These are phyloP conservation scores for Pseudocercospora ulei DNA, from an alignment of 2,329 filamentous ascomycete species.

Conservation along the genomic window DNA sequence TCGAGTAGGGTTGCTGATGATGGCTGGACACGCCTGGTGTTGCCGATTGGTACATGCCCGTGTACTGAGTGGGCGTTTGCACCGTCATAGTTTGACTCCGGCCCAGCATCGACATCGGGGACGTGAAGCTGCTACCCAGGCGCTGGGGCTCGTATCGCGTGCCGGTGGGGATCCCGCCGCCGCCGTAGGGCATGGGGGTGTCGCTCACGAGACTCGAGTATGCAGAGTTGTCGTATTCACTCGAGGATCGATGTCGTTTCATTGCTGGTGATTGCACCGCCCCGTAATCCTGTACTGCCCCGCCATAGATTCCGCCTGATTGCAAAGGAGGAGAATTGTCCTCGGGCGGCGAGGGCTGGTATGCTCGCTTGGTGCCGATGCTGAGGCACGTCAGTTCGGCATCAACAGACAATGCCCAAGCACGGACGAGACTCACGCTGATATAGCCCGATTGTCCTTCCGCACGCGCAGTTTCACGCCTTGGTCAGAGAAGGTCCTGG, in stretches of 20 bases:
- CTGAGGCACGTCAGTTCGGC: slow-evolving; percentile 10
- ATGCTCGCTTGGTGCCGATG: slow-evolving; percentile 20
- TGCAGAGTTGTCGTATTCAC: slow-evolving; percentile 23
- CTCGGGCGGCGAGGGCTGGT: slow-evolving; percentile 20
- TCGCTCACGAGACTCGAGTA: slow-evolving; percentile 17
- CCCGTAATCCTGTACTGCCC: slow-evolving; percentile 20
- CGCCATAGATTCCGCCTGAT: slow-evolving; percentile 15
- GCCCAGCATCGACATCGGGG: slow-evolving; percentile 14
- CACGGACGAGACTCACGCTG: slow-evolving; percentile 14
- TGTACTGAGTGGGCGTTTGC: slow-evolving; percentile 11
- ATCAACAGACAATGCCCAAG: background rate
- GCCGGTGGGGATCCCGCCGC: slow-evolving; percentile 16
- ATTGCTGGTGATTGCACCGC: slow-evolving; percentile 17
- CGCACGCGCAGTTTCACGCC: slow-evolving; percentile 72
- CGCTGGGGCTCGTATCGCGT: slow-evolving; percentile 19
- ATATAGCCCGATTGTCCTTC: slow-evolving; percentile 58
- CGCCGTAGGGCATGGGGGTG: slow-evolving; percentile 14
- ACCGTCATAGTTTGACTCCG: slow-evolving; percentile 14
- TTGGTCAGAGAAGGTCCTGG: slow-evolving; percentile 74
- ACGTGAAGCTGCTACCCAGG: slow-evolving; percentile 14
- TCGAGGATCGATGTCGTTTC: slow-evolving; percentile 26
- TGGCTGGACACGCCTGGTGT: background rate
- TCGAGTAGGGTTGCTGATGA: background rate
- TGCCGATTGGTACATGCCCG: slow-evolving; percentile 3
- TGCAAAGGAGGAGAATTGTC: slow-evolving; percentile 19